Evolutionary conservation across 2,329 filamentous ascomycete genomes (phyloP).

Genomic region (Xylariaceae sp.): DNA sequence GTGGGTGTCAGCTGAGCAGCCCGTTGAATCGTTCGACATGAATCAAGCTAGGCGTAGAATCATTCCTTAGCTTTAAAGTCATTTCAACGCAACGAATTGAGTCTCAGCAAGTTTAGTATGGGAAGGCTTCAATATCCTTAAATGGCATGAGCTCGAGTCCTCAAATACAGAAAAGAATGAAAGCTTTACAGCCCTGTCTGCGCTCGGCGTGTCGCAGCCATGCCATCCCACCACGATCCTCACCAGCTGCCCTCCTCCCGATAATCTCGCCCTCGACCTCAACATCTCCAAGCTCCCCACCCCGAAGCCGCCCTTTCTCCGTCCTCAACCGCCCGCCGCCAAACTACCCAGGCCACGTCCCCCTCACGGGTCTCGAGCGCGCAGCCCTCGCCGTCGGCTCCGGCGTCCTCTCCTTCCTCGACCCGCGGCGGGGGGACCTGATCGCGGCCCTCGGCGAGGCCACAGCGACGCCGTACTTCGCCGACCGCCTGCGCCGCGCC

Average conservation of each 20-base stretch:
- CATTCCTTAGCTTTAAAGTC: too few species aligned
- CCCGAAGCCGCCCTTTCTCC: slow-evolving; percentile 64
- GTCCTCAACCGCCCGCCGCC: slow-evolving; percentile 82
- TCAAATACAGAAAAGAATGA: slow-evolving; percentile 30
- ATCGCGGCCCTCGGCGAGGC: slow-evolving; percentile 94
- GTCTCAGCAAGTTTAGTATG: too few species aligned
- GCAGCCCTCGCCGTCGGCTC: slow-evolving; percentile 71
- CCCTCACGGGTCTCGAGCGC: slow-evolving; percentile 79
- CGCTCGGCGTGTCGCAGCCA: slow-evolving; percentile 20
- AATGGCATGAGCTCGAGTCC: too few species aligned
- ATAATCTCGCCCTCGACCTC: not conserved
- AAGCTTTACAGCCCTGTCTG: slow-evolving; percentile 29
- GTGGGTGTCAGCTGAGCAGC: too few species aligned
- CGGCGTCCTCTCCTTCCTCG: slow-evolving; percentile 66
- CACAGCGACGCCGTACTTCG: slow-evolving; percentile 93
- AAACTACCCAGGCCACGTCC: slow-evolving; percentile 92
- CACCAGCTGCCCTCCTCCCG: slow-evolving; percentile 2
- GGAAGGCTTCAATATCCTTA: too few species aligned
- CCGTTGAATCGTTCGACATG: too few species aligned
- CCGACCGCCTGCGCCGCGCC: slow-evolving; percentile 85
- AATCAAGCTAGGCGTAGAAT: too few species aligned
- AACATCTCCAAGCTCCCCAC: not conserved
- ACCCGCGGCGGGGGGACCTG: slow-evolving; percentile 87
- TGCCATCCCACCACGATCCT: slow-evolving; percentile 4
- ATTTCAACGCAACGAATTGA: too few species aligned